These are phyloP conservation scores for Paramecium sexaurelia DNA, from an alignment of 73 alveolate genomes.

Conservation along the genomic window DNA sequence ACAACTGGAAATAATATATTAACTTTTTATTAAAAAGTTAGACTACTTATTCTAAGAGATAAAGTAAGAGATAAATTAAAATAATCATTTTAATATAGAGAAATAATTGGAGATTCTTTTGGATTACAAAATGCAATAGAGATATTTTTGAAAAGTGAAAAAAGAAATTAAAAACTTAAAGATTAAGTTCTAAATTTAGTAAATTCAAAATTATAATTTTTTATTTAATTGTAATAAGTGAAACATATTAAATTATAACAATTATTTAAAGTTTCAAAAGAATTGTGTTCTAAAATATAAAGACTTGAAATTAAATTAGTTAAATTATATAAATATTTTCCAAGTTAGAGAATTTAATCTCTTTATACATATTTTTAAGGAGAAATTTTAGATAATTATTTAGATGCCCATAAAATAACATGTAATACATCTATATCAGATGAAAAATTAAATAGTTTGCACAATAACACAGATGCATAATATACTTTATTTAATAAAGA, in stretches of 20 bases:
- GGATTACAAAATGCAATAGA: not conserved
- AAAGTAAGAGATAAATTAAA: not conserved
- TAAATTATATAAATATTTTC: not conserved
- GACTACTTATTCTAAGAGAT: not conserved
- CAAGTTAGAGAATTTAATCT: conserved; percentile 31
- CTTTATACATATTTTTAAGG: not conserved
- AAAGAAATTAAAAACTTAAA: not conserved
- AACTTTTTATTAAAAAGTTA: not conserved
- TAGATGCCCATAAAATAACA: not conserved
- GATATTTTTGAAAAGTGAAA: not conserved
- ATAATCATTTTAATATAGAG: not conserved
- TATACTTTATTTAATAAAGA: not conserved
- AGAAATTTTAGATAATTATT: not conserved
- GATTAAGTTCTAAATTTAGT: not conserved
- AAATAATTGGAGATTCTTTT: not conserved
- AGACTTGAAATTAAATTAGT: not conserved
- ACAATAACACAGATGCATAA: not conserved
- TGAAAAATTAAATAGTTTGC: not conserved
- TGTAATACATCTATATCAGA: not conserved
- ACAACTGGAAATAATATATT: not conserved
- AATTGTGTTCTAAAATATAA: not conserved
- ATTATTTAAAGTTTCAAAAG: not conserved
- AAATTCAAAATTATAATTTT: not conserved
- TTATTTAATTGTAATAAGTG: not conserved
- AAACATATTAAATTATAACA: not conserved